Evolutionary conservation across 2,329 filamentous ascomycete species (phyloP).

Genomic region (Dendryphion nanum): DNA sequence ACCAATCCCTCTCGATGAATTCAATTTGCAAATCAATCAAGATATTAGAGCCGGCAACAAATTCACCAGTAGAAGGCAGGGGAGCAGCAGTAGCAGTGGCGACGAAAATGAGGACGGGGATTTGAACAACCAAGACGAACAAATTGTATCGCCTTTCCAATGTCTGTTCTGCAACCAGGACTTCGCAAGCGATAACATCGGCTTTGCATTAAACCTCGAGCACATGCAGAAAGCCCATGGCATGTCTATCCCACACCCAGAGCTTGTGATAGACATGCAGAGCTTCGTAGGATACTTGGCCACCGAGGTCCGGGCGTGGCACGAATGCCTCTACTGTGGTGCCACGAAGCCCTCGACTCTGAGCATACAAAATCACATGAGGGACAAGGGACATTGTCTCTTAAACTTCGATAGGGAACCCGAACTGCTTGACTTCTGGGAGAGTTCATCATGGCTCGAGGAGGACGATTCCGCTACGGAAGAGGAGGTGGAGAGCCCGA

Average conservation of each 20-base stretch:
- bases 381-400: slow-evolving; percentile 36
- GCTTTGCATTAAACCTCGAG: slow-evolving; percentile 18
- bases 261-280: slow-evolving; percentile 24
- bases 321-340: slow-evolving; percentile 39
- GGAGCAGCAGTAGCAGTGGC: too few species aligned
- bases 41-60: too few species aligned
- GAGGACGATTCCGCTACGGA: slow-evolving; percentile 2
- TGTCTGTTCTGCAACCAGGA: slow-evolving; percentile 28
- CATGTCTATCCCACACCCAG: slow-evolving; percentile 22
- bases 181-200: slow-evolving; percentile 6
- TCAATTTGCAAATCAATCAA: too few species aligned
- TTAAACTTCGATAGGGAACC: slow-evolving; percentile 32
- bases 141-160: slow-evolving; percentile 6
- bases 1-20: too few species aligned
- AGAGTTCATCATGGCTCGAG: slow-evolving; percentile 6
- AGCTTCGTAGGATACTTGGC: slow-evolving; percentile 32
- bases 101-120: too few species aligned
- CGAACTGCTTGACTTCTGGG: slow-evolving; percentile 36
- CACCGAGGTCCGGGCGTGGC: slow-evolving; percentile 19
- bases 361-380: slow-evolving; percentile 36
- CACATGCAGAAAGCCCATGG: slow-evolving; percentile 25
- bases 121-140: too few species aligned
- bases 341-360: slow-evolving; percentile 17
- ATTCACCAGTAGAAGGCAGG: too few species aligned
- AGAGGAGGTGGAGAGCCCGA: neutral